Percentiles rank a stretch among this genome's conserved stretches.
Evolutionary conservation across 257 asterid species (phyloP).

Genomic region (Solanum chiquidenum): DNA sequence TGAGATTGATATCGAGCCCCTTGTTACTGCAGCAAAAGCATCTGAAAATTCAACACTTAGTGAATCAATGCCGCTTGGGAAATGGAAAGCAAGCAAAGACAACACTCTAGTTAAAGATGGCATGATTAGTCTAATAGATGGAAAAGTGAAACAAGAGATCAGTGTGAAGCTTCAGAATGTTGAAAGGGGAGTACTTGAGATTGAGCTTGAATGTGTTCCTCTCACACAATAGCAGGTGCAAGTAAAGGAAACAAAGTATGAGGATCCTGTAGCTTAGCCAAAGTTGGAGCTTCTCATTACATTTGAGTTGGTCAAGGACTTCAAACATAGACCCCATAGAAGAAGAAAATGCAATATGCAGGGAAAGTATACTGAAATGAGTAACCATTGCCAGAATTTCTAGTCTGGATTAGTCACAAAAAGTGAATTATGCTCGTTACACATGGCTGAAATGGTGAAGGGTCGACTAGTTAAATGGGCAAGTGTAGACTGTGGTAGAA

Average conservation of each 20-base stretch:
- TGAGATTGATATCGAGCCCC: conserved; percentile 74
- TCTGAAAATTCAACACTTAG: conserved; percentile 30
- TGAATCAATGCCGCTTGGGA: conserved; percentile 43
- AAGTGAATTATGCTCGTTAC: not conserved
- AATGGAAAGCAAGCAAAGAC: conserved; percentile 46
- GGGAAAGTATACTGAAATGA: not conserved
- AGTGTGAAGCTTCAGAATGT: conserved; percentile 71
- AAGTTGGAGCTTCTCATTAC: not conserved
- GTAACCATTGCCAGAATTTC: not conserved
- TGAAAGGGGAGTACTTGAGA: conserved; percentile 69
- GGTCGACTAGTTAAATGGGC: not conserved
- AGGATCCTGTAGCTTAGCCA: not conserved
- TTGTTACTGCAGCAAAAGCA: conserved; percentile 75
- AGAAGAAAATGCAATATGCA: not conserved
- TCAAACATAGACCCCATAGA: not conserved
- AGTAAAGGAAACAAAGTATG: not conserved
- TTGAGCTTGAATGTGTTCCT: conserved; percentile 89
- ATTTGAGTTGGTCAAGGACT: not conserved
- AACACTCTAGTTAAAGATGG: conserved; percentile 49
- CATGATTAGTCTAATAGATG: conserved; percentile 43
- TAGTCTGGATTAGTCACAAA: not conserved
- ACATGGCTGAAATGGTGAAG: not conserved
- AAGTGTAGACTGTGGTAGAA: not conserved
- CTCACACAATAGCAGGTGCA: conserved; percentile 51
- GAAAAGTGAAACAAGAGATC: conserved; percentile 57